These are phyloP conservation scores for Candolleomyces eurysporus DNA, from an alignment of 768 basidiomycete genomes.

Conservation along the genomic window DNA sequence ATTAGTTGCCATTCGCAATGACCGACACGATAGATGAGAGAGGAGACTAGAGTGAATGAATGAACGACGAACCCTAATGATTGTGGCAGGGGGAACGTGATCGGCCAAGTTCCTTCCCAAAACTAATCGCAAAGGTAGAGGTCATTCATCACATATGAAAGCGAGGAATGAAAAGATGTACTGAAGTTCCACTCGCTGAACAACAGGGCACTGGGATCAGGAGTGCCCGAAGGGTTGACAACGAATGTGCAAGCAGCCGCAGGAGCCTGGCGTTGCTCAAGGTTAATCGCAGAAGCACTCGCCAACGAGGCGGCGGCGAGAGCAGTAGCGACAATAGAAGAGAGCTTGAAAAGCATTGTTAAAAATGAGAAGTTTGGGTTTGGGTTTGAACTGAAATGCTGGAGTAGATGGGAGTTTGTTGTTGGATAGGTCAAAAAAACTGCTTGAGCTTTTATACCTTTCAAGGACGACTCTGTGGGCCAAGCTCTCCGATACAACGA, in stretches of 20 bases:
- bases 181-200: background rate
- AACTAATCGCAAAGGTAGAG: background rate
- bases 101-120: background rate
- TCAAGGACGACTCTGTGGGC: no score
- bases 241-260: background rate
- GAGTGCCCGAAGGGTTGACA: background rate
- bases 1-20: background rate
- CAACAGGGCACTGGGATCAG: background rate
- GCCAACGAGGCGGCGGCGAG: background rate
- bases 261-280: background rate
- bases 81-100: background rate
- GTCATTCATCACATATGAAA: background rate
- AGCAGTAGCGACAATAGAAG: background rate
- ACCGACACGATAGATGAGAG: background rate
- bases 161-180: background rate
- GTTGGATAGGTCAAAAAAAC: no score
- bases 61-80: background rate
- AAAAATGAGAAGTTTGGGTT: no score
- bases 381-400: no score
- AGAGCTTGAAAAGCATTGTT: background rate
- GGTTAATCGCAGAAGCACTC: background rate
- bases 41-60: background rate
- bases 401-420: no score
- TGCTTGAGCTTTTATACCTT: no score
- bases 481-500: no score